phyloP scores from a whole-genome alignment of 2,329 filamentous ascomycete species.

The Lasiodiplodia sp. region DNA sequence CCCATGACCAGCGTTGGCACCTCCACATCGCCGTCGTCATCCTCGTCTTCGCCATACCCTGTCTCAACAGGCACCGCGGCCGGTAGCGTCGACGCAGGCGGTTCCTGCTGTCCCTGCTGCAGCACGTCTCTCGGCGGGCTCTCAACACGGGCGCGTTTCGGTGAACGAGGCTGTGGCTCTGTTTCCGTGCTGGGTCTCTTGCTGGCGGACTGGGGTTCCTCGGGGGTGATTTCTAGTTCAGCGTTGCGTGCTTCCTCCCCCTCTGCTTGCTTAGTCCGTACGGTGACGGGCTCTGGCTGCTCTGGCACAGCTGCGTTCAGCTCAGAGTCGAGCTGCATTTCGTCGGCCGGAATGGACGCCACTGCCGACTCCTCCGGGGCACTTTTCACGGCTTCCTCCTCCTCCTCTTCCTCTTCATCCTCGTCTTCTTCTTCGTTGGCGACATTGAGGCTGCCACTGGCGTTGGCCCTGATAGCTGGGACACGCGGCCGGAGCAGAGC shows the following conservation, averaged over 20 bases:
- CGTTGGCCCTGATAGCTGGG: constrained; percentile 48
- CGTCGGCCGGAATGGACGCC: not conserved
- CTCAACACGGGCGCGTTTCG: constrained; percentile 14
- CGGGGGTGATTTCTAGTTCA: not conserved
- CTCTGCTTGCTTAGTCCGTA: not conserved
- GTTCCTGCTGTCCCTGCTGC: not conserved
- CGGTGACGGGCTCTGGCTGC: not conserved
- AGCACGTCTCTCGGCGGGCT: constrained; percentile 13
- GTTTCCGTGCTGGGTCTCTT: constrained; percentile 25
- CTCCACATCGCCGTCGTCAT: constrained; percentile 26
- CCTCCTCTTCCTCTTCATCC: constrained; percentile 36
- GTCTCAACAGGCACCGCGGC: not conserved
- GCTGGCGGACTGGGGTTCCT: not conserved
- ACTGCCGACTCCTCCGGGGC: constrained; percentile 28
- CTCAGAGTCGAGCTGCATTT: constrained; percentile 20
- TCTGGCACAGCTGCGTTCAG: not conserved
- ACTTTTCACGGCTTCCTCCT: constrained; percentile 33
- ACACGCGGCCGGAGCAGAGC: constrained; percentile 66
- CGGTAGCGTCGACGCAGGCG: not conserved
- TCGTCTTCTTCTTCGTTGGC: constrained; percentile 34
- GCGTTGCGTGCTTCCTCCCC: not conserved
- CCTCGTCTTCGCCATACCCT: constrained; percentile 20
- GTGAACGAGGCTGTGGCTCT: constrained; percentile 9
- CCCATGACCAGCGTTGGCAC: constrained; percentile 27
- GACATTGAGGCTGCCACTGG: constrained; percentile 12